Evolutionary conservation across 805 yeast species (phyloP).

Genomic region (Wickerhamiella azyma): DNA sequence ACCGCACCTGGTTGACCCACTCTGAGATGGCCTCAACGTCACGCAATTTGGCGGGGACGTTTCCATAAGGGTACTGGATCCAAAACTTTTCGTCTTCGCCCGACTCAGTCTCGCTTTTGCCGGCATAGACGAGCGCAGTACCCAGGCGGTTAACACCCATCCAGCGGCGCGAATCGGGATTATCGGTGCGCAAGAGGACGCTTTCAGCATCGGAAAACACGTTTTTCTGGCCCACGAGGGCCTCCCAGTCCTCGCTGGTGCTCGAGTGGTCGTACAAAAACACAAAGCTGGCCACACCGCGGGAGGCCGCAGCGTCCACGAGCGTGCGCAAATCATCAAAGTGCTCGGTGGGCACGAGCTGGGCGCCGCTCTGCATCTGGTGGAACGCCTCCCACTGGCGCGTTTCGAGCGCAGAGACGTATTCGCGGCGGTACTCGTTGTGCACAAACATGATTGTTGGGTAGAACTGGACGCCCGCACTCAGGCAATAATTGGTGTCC

Average conservation of each 20-base stretch:
- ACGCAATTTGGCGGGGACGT: constrained; percentile 16
- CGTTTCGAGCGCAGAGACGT: constrained; percentile 22
- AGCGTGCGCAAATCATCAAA: constrained; percentile 18
- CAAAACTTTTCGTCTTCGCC: background rate
- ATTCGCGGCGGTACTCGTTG: constrained; percentile 15
- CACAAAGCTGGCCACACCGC: constrained; percentile 24
- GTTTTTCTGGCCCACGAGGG: constrained; percentile 24
- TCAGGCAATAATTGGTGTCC: constrained; percentile 23
- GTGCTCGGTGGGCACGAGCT: constrained; percentile 20
- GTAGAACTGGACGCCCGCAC: constrained; percentile 21
- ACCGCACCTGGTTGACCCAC: constrained; percentile 7
- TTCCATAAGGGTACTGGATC: constrained; percentile 11
- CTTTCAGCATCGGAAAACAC: constrained; percentile 13
- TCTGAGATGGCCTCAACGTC: constrained; percentile 7
- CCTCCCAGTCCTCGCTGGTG: constrained; percentile 28
- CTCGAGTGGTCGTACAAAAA: constrained; percentile 29
- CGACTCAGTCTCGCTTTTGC: background rate
- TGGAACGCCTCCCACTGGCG: constrained; percentile 27
- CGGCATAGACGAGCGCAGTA: constrained; percentile 10
- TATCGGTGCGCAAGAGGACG: constrained; percentile 14
- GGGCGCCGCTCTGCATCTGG: constrained; percentile 17
- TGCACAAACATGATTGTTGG: constrained; percentile 14
- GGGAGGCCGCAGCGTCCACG: constrained; percentile 16
- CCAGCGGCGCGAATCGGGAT: constrained; percentile 10
- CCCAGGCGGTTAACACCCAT: constrained; percentile 16